Base-by-base conservation (phyloP, 441 rosid genomes). In the Erodium texanum region DNA sequence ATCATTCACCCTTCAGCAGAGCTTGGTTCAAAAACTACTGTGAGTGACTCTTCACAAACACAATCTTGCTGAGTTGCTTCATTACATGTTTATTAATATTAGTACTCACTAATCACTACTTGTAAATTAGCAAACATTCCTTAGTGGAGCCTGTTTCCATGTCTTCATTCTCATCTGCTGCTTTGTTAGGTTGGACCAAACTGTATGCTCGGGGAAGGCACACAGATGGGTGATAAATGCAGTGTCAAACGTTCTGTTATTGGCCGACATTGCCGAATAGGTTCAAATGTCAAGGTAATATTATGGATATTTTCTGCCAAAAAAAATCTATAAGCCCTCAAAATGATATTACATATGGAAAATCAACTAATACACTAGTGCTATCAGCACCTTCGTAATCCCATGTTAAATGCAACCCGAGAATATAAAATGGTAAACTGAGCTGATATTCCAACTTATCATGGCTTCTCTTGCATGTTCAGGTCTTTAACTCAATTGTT, bases 261-360 rank as follows among this genome's bases (percentile, higher is more conserved):
- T 70, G 97, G 98, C 67, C 91, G 89, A 66, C 97, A 90, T 76
- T 93, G 98, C 81, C 85, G 95, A 66, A 89, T 93, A 84, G 96
- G 97, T 77, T 90, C 92, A 75, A 89, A 85, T 76, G 98, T 93
- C 70, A 93, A 93, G 98, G 98, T 90, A 81, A 29, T 12, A 14
- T 43, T 43, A 45, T 62, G 38, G 70, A 65, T 48, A 64, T 54
- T n/a, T 54, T 54, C 24, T 7, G 22, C 23, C 36, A 32, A 32
- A 32, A 7, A 16, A 19, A 18, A 18, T 18, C 9, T 19, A 54
- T 19, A n/a, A 54, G 61, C 61, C 61, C 14, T 43, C 50, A 43
- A 43, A n/a, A n/a, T n/a, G n/a, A n/a, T n/a, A 5, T 11, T 43
- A 43, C 50, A 54, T 54, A 11, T 54, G 61, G 61, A 54, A 54